Evolutionary conservation across 768 basidiomycete species (phyloP), one percentile per base, ranked within the genome.

Genomic region (Imleria badia): DNA sequence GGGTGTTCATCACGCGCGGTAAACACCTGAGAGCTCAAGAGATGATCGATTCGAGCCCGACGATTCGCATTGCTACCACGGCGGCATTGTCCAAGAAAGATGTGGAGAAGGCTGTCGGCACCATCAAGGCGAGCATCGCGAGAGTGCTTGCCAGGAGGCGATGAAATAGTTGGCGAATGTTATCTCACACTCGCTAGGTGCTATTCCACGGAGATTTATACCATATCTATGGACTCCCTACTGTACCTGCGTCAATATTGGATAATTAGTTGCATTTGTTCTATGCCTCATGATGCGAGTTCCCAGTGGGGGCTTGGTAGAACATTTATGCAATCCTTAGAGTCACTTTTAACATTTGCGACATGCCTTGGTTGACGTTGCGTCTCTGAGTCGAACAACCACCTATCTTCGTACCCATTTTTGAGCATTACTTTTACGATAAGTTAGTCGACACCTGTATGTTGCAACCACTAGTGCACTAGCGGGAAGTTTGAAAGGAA

Each of bases 81-180:
- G 81, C 85, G 14, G 93, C 84, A 14, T 69, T 98, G 60, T 85
- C 86, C 23, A 88, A 79, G 80, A 96, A 95, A 74, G 97, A 98
- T 63, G 83, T 86, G 51, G 94, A 97, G 78, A 95, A 93, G 76
- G 90, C 94, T 4, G 83, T 86, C 7, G 74, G 73, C 22, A 80
- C 89, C 19, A 71, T 99, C 53, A 91, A 87, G 74, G 76, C 78
- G 30, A 87, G 86, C 36, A 74, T 94, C 42, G 76, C 80, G 38
- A 93, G 94, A 75, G 83, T 91, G 5, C 70, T 94, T 46, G 77
- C 81, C 26, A 86, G 72, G 75, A 79, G 81, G 61, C 74, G 78
- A 63, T 86, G 67, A 64, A 17, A 26, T 26, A 26, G 26, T 4
- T 4, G 17, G 8, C 15, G 31, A 23, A 40, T 17, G 17, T 26